Conservation (phyloP, 139 green algal genomes). For the Helicosporidium sp. region DNA sequence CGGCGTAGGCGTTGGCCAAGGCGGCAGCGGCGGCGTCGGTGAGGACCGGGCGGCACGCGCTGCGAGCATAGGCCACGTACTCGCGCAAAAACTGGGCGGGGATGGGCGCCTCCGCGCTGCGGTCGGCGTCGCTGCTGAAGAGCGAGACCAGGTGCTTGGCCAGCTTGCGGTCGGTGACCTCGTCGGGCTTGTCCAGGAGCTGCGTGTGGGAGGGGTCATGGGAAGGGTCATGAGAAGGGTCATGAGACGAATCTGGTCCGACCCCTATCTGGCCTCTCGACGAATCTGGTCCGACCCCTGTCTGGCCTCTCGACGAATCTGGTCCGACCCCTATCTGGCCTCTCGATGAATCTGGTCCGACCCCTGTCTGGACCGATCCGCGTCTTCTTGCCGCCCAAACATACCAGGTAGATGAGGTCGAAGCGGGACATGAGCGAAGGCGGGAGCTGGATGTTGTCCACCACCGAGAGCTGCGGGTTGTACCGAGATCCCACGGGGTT, state of each 20-base stretch:
- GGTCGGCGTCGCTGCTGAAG: slow-evolving; percentile 34
- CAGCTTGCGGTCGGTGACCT: slow-evolving; percentile 59
- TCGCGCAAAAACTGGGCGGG: slow-evolving; percentile 46
- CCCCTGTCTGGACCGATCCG: too few species aligned
- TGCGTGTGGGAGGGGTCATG: too few species aligned
- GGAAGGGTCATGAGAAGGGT: too few species aligned
- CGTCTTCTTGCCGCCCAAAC: not conserved
- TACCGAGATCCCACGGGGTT: slow-evolving; percentile 65
- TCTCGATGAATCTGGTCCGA: too few species aligned
- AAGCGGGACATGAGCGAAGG: slow-evolving; percentile 80
- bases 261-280: too few species aligned
- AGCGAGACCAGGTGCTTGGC: slow-evolving; percentile 77
- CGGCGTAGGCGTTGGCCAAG: slow-evolving; percentile 60
- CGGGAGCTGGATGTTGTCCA: slow-evolving; percentile 95
- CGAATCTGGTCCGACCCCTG: too few species aligned
- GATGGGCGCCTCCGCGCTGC: slow-evolving; percentile 23
- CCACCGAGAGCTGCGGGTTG: slow-evolving; percentile 64
- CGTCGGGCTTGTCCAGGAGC: slow-evolving; percentile 69
- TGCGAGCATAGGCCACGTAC: slow-evolving; percentile 74
- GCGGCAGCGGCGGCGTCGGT: slow-evolving; percentile 46
- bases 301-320: too few species aligned
- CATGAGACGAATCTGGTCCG: too few species aligned
- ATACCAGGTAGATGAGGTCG: slow-evolving; percentile 94
- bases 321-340: too few species aligned
- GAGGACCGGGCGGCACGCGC: slow-evolving; percentile 49